phyloP scores from a whole-genome alignment of 495 filamentous ascomycete genomes.

The Aspergillus homomorphus region DNA sequence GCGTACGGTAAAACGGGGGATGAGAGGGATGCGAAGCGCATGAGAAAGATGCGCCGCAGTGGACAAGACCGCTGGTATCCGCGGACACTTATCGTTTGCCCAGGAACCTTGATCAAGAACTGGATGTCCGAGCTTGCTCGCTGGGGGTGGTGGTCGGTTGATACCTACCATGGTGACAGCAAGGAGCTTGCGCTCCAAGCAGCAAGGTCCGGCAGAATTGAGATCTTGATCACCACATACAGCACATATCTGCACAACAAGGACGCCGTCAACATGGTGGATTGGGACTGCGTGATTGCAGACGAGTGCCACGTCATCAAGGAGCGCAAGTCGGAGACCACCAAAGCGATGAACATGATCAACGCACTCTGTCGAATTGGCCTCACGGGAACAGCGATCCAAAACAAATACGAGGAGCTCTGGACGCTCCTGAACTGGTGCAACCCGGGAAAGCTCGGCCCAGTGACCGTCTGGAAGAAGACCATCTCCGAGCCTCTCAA shows the following conservation, averaged over 20 bases:
- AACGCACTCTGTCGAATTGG: slow-evolving; percentile 93
- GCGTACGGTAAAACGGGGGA: slow-evolving; percentile 95
- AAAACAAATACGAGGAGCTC: slow-evolving; percentile 96
- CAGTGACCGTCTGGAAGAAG: slow-evolving; percentile 71
- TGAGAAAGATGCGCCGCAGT: slow-evolving; percentile 78
- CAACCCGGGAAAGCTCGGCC: slow-evolving; percentile 83
- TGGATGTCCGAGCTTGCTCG: slow-evolving; percentile 81
- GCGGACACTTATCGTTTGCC: slow-evolving; percentile 79
- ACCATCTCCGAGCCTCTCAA: slow-evolving; percentile 76
- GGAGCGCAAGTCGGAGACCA: slow-evolving; percentile 70
- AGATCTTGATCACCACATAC: slow-evolving; percentile 94
- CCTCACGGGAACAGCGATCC: slow-evolving; percentile 92
- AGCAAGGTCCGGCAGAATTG: slow-evolving; percentile 70
- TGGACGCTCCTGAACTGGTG: slow-evolving; percentile 98
- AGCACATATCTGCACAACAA: slow-evolving; percentile 76
- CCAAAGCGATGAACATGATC: slow-evolving; percentile 83
- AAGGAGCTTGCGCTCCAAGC: slow-evolving; percentile 71
- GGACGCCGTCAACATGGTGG: slow-evolving; percentile 73
- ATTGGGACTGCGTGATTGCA: slow-evolving; percentile 96
- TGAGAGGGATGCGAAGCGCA: slow-evolving; percentile 80
- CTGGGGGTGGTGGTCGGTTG: slow-evolving; percentile 96
- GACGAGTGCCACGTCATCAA: slow-evolving; percentile 97
- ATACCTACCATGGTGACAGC: slow-evolving; percentile 73
- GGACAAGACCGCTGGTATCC: slow-evolving; percentile 73
- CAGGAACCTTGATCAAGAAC: slow-evolving; percentile 82